Conservation (phyloP, 2,329 filamentous ascomycete species). For the Capronia americana region DNA sequence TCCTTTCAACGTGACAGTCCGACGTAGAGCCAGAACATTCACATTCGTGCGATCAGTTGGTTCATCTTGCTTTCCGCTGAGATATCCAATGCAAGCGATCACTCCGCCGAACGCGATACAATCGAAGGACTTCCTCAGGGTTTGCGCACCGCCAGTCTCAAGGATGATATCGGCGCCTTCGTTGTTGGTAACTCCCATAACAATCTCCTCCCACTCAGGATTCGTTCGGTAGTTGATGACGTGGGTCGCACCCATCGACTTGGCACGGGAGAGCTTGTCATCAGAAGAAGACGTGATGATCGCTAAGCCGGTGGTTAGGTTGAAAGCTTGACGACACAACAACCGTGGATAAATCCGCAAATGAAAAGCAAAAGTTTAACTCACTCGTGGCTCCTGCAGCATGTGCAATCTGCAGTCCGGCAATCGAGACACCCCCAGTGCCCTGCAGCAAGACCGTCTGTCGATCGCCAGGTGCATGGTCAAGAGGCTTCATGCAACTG, state of each 20-base stretch:
- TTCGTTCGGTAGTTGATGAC: constrained; percentile 58
- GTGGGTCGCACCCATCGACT: constrained; percentile 52
- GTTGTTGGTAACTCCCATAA: constrained; percentile 52
- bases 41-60: constrained; percentile 61
- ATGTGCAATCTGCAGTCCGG: constrained; percentile 56
- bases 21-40: constrained; percentile 61
- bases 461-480: constrained; percentile 51
- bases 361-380: constrained; percentile 43
- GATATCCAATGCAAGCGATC: constrained; percentile 43
- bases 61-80: constrained; percentile 36
- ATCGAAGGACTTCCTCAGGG: constrained; percentile 54
- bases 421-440: constrained; percentile 57
- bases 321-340: constrained; percentile 9
- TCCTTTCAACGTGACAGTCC: constrained; percentile 62
- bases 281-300: constrained; percentile 61
- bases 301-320: constrained; percentile 45
- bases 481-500: constrained; percentile 55
- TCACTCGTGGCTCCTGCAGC: constrained; percentile 57
- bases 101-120: constrained; percentile 55
- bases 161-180: constrained; percentile 53
- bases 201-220: constrained; percentile 55
- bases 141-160: constrained; percentile 52
- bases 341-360: neutral
- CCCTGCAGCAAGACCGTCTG: constrained; percentile 53
- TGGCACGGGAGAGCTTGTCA: constrained; percentile 52